Conservation (phyloP, 768 basidiomycete species). For the Tremella fuciformis region DNA sequence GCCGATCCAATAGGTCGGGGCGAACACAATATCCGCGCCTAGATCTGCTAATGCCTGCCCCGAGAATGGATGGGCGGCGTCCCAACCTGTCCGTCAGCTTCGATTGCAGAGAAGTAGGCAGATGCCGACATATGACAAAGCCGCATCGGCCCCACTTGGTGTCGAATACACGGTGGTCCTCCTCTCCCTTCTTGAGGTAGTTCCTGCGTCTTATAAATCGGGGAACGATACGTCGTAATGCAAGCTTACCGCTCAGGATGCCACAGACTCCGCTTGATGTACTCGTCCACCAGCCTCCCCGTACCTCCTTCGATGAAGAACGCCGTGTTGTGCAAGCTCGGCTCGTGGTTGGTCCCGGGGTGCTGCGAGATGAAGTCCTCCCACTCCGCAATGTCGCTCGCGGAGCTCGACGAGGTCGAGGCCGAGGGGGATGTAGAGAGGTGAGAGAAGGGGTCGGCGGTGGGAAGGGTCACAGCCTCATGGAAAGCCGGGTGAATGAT, state of each 20-base stretch:
- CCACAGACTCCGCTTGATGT: slow-evolving; percentile 47
- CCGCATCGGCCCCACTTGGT: slow-evolving; percentile 42
- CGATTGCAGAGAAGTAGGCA: neutral
- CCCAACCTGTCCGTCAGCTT: slow-evolving; percentile 36
- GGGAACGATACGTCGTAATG: no score
- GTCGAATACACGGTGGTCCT: slow-evolving; percentile 36
- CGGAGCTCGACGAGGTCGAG: neutral
- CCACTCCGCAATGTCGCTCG: slow-evolving; percentile 23
- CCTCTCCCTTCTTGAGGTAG: slow-evolving; percentile 37
- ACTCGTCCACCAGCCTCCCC: slow-evolving; percentile 32
- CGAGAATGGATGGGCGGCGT: slow-evolving; percentile 41
- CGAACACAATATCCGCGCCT: slow-evolving; percentile 45
- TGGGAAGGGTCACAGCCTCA: slow-evolving; percentile 8
- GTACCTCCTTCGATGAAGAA: slow-evolving; percentile 37
- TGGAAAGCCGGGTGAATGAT: slow-evolving; percentile 12
- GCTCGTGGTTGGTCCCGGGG: slow-evolving; percentile 12
- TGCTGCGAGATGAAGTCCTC: slow-evolving; percentile 22
- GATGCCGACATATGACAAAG: slow-evolving; percentile 39
- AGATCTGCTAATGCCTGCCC: slow-evolving; percentile 35
- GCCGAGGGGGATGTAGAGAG: slow-evolving; percentile 7
- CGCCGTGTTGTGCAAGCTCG: slow-evolving; percentile 36
- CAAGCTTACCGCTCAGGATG: slow-evolving; percentile 44
- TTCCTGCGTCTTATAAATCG: no score
- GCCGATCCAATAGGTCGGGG: slow-evolving; percentile 44
- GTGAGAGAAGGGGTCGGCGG: slow-evolving; percentile 27